These are phyloP conservation scores for Cerioporus squamosus DNA, from an alignment of 1,284 basidiomycete species.

Conservation along the genomic window DNA sequence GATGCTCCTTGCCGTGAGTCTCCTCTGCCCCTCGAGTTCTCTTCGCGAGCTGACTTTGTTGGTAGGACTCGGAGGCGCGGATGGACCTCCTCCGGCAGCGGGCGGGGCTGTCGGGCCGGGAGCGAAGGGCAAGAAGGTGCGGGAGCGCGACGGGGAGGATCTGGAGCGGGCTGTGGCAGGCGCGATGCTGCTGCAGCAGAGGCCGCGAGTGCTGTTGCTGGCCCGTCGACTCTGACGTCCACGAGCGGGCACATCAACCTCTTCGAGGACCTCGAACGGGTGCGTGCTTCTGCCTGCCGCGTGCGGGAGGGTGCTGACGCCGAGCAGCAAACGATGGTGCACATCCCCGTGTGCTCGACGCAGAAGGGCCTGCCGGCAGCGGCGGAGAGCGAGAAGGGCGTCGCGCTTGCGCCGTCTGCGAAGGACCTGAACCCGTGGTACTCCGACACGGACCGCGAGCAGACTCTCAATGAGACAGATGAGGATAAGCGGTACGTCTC, in stretches of 20 bases:
- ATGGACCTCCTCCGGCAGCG: conserved; percentile 67
- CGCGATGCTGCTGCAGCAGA: too few relatives aligned
- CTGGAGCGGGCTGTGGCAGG: too few relatives aligned
- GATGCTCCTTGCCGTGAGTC: too few relatives aligned
- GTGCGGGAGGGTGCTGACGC: not conserved
- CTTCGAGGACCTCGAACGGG: conserved; percentile 76
- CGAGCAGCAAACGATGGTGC: conserved; percentile 42
- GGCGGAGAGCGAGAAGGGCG: conserved; percentile 49
- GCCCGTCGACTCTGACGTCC: conserved; percentile 42
- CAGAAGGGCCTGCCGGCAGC: conserved; percentile 41
- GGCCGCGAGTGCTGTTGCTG: conserved; percentile 24
- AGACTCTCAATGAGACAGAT: conserved; percentile 26
- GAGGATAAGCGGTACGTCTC: conserved; percentile 38
- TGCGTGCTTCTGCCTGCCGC: conserved; percentile 24
- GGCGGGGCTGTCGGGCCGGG: conserved; percentile 44
- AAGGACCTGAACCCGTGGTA: conserved; percentile 85
- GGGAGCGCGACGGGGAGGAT: conserved; percentile 42
- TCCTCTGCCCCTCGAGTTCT: too few relatives aligned
- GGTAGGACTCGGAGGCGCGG: conserved; percentile 79
- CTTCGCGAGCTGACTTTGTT: too few relatives aligned
- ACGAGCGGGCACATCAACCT: conserved; percentile 71
- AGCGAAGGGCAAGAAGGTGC: conserved; percentile 37
- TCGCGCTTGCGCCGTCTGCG: conserved; percentile 70
- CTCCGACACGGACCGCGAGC: conserved; percentile 40
- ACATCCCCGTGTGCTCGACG: conserved; percentile 47